phyloP scores from a whole-genome alignment of 192 early-diverging fungal genomes.

The Kickxella alabastrina region DNA sequence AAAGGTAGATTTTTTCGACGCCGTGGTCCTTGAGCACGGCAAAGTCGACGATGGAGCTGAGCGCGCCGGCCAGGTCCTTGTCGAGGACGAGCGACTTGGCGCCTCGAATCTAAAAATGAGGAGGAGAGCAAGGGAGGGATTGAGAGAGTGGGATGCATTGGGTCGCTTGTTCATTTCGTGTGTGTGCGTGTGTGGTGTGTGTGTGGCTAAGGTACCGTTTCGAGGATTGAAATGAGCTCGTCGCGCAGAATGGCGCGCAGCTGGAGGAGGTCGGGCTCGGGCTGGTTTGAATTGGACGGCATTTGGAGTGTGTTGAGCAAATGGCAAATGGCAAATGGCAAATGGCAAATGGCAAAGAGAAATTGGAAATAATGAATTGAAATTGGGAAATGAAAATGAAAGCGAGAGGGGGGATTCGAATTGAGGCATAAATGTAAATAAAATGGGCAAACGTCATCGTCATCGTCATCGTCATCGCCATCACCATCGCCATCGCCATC shows the following conservation, averaged over 20 bases:
- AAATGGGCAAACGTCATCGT: too few relatives aligned
- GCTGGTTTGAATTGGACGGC: neutral
- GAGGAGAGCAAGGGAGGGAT: neutral
- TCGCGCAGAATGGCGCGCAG: slow-evolving; percentile 39
- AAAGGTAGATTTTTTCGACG: slow-evolving; percentile 89
- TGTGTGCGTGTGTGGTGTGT: too few relatives aligned
- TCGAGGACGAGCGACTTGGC: slow-evolving; percentile 90
- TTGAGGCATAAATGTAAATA: too few relatives aligned
- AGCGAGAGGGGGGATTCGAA: neutral
- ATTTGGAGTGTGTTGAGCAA: too few relatives aligned
- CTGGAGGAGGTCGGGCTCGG: slow-evolving; percentile 23
- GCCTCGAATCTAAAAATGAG: slow-evolving; percentile 70
- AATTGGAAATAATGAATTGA: too few relatives aligned
- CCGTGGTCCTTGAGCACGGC: slow-evolving; percentile 91
- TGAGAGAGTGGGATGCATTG: too few relatives aligned
- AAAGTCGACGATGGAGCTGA: slow-evolving; percentile 87
- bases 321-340: too few relatives aligned
- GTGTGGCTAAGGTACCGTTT: slow-evolving; percentile 31
- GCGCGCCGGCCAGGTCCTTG: slow-evolving; percentile 71
- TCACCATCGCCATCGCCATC: too few relatives aligned
- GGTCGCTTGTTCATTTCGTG: too few relatives aligned
- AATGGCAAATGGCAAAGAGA: too few relatives aligned
- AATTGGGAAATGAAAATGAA: neutral
- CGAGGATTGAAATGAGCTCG: slow-evolving; percentile 48
- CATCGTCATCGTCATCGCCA: too few relatives aligned